Conservation (phyloP, 352 stramenopile genomes). For the Pythium myriotylum region DNA sequence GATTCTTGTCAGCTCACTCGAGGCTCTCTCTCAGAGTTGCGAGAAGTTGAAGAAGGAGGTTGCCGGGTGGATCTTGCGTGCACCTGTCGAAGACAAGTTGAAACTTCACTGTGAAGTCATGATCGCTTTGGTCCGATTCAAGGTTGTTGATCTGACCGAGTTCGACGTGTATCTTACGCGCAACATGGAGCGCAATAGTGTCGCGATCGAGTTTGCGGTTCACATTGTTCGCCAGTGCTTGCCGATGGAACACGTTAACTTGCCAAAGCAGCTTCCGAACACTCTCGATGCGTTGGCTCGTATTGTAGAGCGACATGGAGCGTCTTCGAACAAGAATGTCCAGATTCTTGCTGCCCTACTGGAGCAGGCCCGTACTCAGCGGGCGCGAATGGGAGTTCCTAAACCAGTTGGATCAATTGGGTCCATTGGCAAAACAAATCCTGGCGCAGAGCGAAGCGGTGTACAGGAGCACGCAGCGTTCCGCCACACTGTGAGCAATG, state of each 20-base stretch:
- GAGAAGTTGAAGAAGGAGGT: conserved; percentile 95
- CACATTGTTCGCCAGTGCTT: conserved; percentile 93
- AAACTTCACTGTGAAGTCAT: conserved; percentile 97
- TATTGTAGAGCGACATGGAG: conserved; percentile 83
- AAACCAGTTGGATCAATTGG: conserved; percentile 70
- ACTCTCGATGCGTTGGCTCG: conserved; percentile 91
- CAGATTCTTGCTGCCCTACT: conserved; percentile 80
- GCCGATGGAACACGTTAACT: conserved; percentile 92
- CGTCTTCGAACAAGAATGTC: conserved; percentile 83
- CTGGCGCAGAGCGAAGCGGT: conserved; percentile 38
- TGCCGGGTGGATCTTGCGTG: conserved; percentile 93
- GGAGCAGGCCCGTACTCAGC: conserved; percentile 74
- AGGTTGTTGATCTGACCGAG: conserved; percentile 92
- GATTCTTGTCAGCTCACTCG: conserved; percentile 93
- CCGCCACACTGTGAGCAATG: conserved; percentile 87
- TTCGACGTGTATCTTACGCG: conserved; percentile 95
- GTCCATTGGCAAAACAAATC: conserved; percentile 34
- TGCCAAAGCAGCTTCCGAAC: conserved; percentile 91
- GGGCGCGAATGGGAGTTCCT: conserved; percentile 24
- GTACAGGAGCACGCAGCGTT: conserved; percentile 82
- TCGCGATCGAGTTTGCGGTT: conserved; percentile 97
- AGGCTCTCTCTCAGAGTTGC: conserved; percentile 91
- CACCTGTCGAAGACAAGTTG: conserved; percentile 93
- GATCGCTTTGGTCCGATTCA: conserved; percentile 93
- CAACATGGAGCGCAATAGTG: conserved; percentile 94